These are phyloP conservation scores for Pichia sp. DNA, from an alignment of 1,139 yeast genomes.

Conservation along the genomic window DNA sequence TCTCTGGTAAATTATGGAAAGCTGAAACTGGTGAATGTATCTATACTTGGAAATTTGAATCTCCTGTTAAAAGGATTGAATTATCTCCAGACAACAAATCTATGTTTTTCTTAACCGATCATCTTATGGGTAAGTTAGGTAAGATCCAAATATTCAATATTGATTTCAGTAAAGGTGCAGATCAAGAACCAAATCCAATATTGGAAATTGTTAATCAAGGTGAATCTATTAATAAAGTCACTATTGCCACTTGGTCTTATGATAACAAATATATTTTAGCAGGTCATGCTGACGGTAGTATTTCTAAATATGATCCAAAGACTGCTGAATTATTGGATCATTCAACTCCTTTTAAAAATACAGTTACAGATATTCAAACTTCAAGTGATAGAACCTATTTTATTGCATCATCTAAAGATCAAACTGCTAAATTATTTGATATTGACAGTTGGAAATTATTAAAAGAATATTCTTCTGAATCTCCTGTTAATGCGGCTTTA, in stretches of 20 bases:
- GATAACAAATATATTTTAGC: constrained; percentile 69
- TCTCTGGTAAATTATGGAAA: constrained; percentile 79
- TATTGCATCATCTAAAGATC: constrained; percentile 90
- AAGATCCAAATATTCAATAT: constrained; percentile 64
- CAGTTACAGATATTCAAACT: constrained; percentile 84
- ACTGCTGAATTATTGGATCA: constrained; percentile 66
- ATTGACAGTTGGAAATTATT: constrained; percentile 67
- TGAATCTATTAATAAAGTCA: constrained; percentile 57
- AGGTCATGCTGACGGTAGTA: constrained; percentile 82
- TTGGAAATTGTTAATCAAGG: constrained; percentile 49
- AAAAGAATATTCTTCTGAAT: constrained; percentile 79
- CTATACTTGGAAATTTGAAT: constrained; percentile 66
- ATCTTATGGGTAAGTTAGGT: constrained; percentile 88
- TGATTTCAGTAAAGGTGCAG: constrained; percentile 35
- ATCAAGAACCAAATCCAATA: constrained; percentile 47
- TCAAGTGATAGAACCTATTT: constrained; percentile 83
- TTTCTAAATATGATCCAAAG: constrained; percentile 71
- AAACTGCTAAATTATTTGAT: constrained; percentile 74
- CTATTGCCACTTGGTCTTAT: constrained; percentile 87
- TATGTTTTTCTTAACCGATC: constrained; percentile 78
- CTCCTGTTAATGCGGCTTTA: constrained; percentile 94
- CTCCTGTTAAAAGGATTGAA: constrained; percentile 89
- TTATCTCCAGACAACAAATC: constrained; percentile 69
- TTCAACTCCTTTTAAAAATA: constrained; percentile 62
- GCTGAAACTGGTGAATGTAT: constrained; percentile 73